These are phyloP conservation scores for Cubamyces sp. DNA, from an alignment of 768 basidiomycete genomes.

Conservation along the genomic window DNA sequence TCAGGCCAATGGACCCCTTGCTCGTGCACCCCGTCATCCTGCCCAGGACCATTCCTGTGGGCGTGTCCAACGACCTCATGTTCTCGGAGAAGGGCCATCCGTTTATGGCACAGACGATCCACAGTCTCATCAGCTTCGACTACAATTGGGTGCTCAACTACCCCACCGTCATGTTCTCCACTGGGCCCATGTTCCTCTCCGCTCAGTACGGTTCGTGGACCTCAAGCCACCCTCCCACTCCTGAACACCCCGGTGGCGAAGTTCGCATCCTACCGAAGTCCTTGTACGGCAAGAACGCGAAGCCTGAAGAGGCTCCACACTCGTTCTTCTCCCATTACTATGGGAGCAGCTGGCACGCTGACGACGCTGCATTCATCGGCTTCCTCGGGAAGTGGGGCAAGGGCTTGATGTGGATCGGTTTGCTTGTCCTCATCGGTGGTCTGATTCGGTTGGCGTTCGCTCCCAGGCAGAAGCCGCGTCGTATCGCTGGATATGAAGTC, in stretches of 20 bases:
- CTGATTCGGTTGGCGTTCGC: slow-evolving; percentile 56
- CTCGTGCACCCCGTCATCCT: slow-evolving; percentile 86
- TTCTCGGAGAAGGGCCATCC: slow-evolving; percentile 84
- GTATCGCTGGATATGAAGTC: slow-evolving; percentile 77
- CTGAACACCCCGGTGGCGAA: slow-evolving; percentile 58
- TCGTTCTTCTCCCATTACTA: slow-evolving; percentile 98
- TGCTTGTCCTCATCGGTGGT: slow-evolving; percentile 72
- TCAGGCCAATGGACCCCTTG: slow-evolving; percentile 83
- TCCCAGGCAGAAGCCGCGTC: slow-evolving; percentile 57
- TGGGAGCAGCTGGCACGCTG: slow-evolving; percentile 97
- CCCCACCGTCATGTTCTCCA: slow-evolving; percentile 99
- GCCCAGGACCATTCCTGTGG: slow-evolving; percentile 95
- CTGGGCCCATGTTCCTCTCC: slow-evolving; percentile 98
- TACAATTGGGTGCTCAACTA: slow-evolving; percentile 96
- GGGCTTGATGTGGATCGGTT: slow-evolving; percentile 81
- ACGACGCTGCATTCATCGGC: slow-evolving; percentile 96
- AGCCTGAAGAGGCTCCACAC: slow-evolving; percentile 78
- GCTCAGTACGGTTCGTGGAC: slow-evolving; percentile 90
- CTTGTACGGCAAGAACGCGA: slow-evolving; percentile 97
- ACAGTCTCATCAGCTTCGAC: slow-evolving; percentile 89
- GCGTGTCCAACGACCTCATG: slow-evolving; percentile 97
- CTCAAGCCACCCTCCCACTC: slow-evolving; percentile 62
- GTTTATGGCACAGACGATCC: slow-evolving; percentile 91
- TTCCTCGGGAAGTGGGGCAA: slow-evolving; percentile 93
- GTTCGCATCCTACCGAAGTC: slow-evolving; percentile 94